Conservation (phyloP, 352 stramenopile species). For the Phytophthora aleatoria region DNA sequence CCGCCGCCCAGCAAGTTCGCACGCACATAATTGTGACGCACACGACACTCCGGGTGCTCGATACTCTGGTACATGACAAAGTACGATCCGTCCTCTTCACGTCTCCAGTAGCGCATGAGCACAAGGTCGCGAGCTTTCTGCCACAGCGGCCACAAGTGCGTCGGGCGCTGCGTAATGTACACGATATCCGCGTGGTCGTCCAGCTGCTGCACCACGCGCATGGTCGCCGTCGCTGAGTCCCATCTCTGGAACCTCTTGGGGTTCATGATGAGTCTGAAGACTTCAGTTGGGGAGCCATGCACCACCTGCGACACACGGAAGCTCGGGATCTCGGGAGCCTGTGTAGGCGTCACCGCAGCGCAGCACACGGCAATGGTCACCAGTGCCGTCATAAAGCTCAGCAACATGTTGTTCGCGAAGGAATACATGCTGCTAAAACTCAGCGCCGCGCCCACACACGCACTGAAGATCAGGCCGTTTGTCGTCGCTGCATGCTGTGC, state of each 20-base stretch:
- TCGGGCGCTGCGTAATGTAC: conserved; percentile 86
- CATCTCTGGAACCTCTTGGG: conserved; percentile 81
- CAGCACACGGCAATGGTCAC: conserved; percentile 71
- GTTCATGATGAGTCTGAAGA: conserved; percentile 89
- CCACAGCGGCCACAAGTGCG: conserved; percentile 86
- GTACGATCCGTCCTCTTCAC: conserved; percentile 89
- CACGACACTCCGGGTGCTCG: conserved; percentile 82
- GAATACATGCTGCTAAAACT: conserved; percentile 90
- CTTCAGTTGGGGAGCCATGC: conserved; percentile 80
- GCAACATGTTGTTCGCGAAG: conserved; percentile 81
- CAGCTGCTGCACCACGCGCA: conserved; percentile 85
- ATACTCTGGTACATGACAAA: conserved; percentile 93
- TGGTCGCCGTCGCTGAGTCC: conserved; percentile 78
- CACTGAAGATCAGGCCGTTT: conserved; percentile 77
- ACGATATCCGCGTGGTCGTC: conserved; percentile 91
- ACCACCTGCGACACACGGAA: conserved; percentile 87
- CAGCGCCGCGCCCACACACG: conserved; percentile 63
- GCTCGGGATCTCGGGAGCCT: conserved; percentile 81
- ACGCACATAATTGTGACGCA: conserved; percentile 88
- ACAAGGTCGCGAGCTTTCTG: conserved; percentile 87
- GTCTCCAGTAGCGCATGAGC: conserved; percentile 89
- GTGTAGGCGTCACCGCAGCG: conserved; percentile 68
- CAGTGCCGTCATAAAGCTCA: conserved; percentile 75
- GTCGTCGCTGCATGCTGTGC: conserved; percentile 80
- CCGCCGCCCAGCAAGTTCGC: conserved; percentile 78